Evolutionary conservation across 2,329 filamentous ascomycete species (phyloP), one percentile per base, ranked within the genome.

Genomic region (Furcasterigmium furcatum): DNA sequence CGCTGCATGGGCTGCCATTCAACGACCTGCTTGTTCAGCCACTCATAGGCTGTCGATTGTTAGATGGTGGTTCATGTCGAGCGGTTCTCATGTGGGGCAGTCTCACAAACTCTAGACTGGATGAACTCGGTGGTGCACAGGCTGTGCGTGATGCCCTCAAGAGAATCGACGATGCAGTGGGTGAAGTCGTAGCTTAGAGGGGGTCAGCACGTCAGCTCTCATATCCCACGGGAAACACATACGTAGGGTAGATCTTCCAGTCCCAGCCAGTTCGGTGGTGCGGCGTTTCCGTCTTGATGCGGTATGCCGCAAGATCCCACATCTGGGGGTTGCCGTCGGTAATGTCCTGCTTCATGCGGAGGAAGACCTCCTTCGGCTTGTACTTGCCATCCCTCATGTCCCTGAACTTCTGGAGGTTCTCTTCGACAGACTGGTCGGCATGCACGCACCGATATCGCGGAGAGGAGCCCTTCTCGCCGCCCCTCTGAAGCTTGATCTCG

Each of bases 221-320:
- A n/a, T n/a, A n/a, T n/a, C 41, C 4, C 29, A 13, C 6, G 6
- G 8, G 1, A 12, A 30, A 7, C 9, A 41, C 44, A 18, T 48
- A 52, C 9, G 92, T 95, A 0, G 94, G 94, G 63, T 96, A 96
- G 52, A 96, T 95, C 65, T 84, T 86, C 91, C 91, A 97, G 60
- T 86, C 83, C 52, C 80, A 73, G 24, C 88, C 89, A 0, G 91
- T 95, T 29, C 88, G 80, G 65, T 89, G 83, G 62, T 95, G 90
- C 36, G 83, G 77, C 49, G 74, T 75, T 47, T 80, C 69, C 35
- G 88, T 83, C 58, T 86, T 80, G 45, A 97, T 85, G 49, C 92
- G 83, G 67, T 96, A 97, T 14, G 92, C 92, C 2, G 88, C 88
- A 44, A 96, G 70, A 73, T 97, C 92, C 92, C 92, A 96, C 88